Evolutionary conservation across 176 grass and related monocot species (phyloP).

Genomic region (Ananas comosus): DNA sequence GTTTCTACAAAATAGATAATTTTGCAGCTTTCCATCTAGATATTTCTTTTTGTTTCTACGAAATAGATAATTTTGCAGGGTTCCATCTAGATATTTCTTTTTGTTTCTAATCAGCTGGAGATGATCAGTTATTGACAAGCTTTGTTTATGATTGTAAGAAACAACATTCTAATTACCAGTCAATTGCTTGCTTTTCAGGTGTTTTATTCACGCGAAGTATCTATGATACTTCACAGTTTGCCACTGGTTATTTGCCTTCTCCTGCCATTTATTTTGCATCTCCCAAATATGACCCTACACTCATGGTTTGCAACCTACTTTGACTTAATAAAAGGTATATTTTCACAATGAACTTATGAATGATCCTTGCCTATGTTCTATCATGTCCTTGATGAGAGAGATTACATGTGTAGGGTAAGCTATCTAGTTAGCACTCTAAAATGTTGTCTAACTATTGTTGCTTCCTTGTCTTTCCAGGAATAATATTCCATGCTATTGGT

Average conservation of each 20-base stretch:
- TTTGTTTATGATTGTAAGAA: background rate
- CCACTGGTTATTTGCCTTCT: conserved; percentile 61
- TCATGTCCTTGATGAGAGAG: background rate
- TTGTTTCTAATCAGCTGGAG: background rate
- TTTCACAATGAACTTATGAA: conserved; percentile 17
- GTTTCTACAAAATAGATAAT: too few relatives aligned
- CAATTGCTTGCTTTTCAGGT: conserved; percentile 47
- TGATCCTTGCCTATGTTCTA: conserved; percentile 9
- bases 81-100: too few relatives aligned
- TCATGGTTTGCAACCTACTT: conserved; percentile 41
- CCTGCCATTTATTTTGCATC: conserved; percentile 55
- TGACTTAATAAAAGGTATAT: conserved; percentile 64
- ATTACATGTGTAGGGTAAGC: background rate
- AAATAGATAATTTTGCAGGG: too few relatives aligned
- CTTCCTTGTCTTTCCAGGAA: conserved; percentile 53
- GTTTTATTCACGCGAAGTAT: conserved; percentile 65
- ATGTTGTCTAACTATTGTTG: background rate
- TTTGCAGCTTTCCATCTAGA: too few relatives aligned
- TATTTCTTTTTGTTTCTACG: background rate
- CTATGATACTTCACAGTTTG: conserved; percentile 68
- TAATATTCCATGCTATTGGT: conserved; percentile 64
- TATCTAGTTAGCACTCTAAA: background rate
- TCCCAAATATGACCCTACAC: conserved; percentile 39
- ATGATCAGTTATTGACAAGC: background rate
- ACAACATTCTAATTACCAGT: background rate